These are phyloP conservation scores for Rhizoclosmatium globosum DNA, from an alignment of 192 early-diverging fungal genomes.

Conservation along the genomic window DNA sequence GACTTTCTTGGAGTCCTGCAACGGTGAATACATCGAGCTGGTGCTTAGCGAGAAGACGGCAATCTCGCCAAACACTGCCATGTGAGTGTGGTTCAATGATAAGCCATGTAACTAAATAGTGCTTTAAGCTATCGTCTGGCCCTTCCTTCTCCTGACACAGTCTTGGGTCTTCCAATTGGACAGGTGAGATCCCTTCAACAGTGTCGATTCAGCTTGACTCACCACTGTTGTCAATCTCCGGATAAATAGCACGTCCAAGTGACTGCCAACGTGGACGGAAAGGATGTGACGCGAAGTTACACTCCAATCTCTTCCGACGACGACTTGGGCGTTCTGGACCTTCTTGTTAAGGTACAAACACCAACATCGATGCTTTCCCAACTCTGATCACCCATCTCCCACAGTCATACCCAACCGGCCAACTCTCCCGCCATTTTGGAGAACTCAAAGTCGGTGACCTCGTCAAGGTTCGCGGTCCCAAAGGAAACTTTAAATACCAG, in stretches of 20 bases:
- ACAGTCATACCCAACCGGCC: conserved; percentile 20
- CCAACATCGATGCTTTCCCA: not conserved
- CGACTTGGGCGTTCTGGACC: conserved; percentile 87
- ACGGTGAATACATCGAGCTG: conserved; percentile 42
- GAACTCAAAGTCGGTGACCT: conserved; percentile 76
- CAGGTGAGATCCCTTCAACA: conserved; percentile 50
- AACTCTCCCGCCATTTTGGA: conserved; percentile 41
- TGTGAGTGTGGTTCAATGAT: conserved; percentile 55
- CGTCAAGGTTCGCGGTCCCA: conserved; percentile 84
- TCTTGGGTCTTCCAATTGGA: conserved; percentile 90
- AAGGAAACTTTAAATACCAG: conserved; percentile 87
- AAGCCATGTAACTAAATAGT: not conserved
- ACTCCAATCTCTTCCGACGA: conserved; percentile 89
- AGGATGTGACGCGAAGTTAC: conserved; percentile 86
- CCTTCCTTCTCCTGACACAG: conserved; percentile 70
- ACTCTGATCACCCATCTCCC: not conserved
- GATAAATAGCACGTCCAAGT: conserved; percentile 81
- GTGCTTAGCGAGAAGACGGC: conserved; percentile 75
- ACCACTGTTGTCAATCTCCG: not conserved
- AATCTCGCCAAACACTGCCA: conserved; percentile 86
- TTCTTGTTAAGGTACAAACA: conserved; percentile 82
- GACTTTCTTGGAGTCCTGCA: not conserved
- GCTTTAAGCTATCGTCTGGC: conserved; percentile 80
- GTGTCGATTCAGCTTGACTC: not conserved
- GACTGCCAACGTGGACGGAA: conserved; percentile 83